phyloP scores from a whole-genome alignment of 805 yeast genomes.

The Komagataella populi region DNA sequence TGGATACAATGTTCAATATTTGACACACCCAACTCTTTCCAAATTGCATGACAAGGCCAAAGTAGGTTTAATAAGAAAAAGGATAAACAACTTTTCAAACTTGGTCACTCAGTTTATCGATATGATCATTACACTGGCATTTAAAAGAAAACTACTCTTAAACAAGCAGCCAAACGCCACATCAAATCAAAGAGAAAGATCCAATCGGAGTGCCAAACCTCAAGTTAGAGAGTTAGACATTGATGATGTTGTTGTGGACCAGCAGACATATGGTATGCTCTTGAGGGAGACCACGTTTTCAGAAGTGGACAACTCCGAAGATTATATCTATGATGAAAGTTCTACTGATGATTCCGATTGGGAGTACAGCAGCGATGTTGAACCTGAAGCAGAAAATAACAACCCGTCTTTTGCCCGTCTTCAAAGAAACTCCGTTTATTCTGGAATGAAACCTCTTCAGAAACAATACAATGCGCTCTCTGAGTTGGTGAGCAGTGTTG shows the following conservation, averaged over 20 bases:
- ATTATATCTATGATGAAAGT: background rate
- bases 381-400: constrained; percentile 4
- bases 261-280: background rate
- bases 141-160: constrained; percentile 1
- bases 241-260: background rate
- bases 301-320: background rate
- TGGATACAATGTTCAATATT: background rate
- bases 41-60: constrained; percentile 1
- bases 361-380: constrained; percentile 8
- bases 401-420: background rate
- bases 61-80: background rate
- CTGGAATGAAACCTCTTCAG: background rate
- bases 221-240: background rate
- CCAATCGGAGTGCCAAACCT: background rate
- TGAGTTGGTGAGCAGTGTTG: background rate
- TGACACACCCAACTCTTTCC: background rate
- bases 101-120: background rate
- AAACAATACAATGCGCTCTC: background rate
- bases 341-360: constrained; percentile 4
- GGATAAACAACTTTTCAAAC: background rate
- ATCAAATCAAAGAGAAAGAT: constrained; percentile 2
- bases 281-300: background rate
- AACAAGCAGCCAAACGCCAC: background rate
- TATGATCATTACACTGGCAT: constrained; percentile 1
- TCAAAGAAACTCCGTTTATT: background rate